Evolutionary conservation across 495 filamentous ascomycete species (phyloP), one percentile per base, ranked within the genome.

Genomic region (Choiromyces venosus): DNA sequence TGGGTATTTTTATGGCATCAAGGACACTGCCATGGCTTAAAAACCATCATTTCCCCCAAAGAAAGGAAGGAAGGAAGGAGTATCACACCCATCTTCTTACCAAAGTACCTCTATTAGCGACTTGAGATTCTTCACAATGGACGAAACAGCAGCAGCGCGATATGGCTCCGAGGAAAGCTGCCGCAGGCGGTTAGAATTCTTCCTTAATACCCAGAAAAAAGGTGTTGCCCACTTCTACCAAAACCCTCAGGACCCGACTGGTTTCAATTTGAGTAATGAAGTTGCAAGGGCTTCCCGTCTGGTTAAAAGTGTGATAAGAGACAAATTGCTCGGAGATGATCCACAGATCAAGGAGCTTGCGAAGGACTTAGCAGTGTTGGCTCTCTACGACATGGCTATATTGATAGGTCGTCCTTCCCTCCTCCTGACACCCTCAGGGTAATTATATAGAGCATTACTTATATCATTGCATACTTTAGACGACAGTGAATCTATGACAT

Each of bases 401-500:
- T 65, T 79, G 42, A 88, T 92, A 68, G 85, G 84, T 84, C 74
- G 69, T 80, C 69, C 44, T 65, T 46, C 1, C 29, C 4, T 37
- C 37, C 19, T 12, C 14, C n/a, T 14, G 6, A 1, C 21, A 10
- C 12, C 52, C 25, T 33, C 37, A 10, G 8, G 19, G 12, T 35
- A 21, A 29, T 40, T 33, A n/a, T 64, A 36, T 42, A 38, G 2
- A 29, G 38, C 25, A 46, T 0, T 37, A 21, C 9, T 33, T 44
- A n/a, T 39, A 68, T 71, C 14, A 78, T 18, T 46, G 21, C n/a
- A 37, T 56, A 36, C 12, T 69, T 70, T 21, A 81, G 90, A 92
- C 81, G 89, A 92, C 82, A 90, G 88, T 82, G 90, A 90, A 37
- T 91, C 90, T 21, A 92, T 92, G 82, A 82, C 85, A 65, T 90